Conservation (phyloP, 2,329 filamentous ascomycete genomes). For the Phialocephala subalpina region DNA sequence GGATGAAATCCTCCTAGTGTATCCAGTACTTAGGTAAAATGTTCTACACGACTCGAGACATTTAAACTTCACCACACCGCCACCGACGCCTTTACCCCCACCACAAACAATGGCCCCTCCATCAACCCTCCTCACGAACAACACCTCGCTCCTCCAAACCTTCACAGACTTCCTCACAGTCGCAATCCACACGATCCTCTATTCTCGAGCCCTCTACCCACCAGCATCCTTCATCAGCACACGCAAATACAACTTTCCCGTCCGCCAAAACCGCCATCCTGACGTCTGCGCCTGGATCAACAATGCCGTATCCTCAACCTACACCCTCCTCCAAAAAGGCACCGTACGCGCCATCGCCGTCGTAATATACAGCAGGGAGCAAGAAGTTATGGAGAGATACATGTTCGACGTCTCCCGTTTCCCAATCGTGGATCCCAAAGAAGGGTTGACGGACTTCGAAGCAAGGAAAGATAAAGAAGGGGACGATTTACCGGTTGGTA, state of each 20-base stretch:
- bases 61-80: conserved; percentile 1
- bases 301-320: conserved; percentile 68
- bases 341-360: conserved; percentile 47
- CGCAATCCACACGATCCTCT: conserved; percentile 75
- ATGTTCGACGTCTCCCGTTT: conserved; percentile 51
- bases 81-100: neutral
- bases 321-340: conserved; percentile 64
- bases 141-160: conserved; percentile 57
- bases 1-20: neutral
- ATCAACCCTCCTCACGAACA: conserved; percentile 49
- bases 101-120: conserved; percentile 16
- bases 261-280: conserved; percentile 74
- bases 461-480: conserved; percentile 19
- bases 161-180: conserved; percentile 74
- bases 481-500: conserved; percentile 17
- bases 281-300: conserved; percentile 75
- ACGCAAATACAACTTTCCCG: conserved; percentile 75
- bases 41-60: neutral
- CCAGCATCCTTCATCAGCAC: conserved; percentile 70
- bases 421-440: conserved; percentile 45
- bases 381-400: conserved; percentile 50
- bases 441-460: conserved; percentile 47
- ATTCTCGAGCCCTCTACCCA: conserved; percentile 72
- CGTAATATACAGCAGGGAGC: conserved; percentile 45
- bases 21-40: too few species aligned